phyloP scores from a whole-genome alignment of 2,329 filamentous ascomycete species.

The Macrophomina pseudophaseolina region DNA sequence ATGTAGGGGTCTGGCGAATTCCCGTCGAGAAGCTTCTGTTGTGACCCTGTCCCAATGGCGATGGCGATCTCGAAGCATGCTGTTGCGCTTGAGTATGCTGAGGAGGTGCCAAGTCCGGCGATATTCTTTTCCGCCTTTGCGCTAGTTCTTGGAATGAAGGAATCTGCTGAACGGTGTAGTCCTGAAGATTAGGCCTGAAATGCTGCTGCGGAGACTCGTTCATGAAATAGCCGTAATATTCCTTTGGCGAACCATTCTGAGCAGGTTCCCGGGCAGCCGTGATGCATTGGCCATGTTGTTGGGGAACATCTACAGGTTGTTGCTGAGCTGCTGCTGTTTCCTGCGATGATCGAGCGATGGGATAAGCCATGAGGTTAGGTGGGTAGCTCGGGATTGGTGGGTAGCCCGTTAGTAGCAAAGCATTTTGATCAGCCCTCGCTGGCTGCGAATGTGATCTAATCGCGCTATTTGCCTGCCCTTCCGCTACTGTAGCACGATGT shows the following conservation, averaged over 20 bases:
- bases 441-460: slow-evolving; percentile 57
- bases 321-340: slow-evolving; percentile 31
- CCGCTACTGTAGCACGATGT: slow-evolving; percentile 52
- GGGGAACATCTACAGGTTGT: slow-evolving; percentile 21
- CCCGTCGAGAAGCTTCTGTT: slow-evolving; percentile 47
- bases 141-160: slow-evolving; percentile 48
- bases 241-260: slow-evolving; percentile 50
- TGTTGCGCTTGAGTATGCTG: slow-evolving; percentile 1
- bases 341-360: slow-evolving; percentile 41
- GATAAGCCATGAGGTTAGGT: slow-evolving; percentile 38
- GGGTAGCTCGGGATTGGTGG: slow-evolving; percentile 43
- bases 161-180: slow-evolving; percentile 42
- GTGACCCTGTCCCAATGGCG: slow-evolving; percentile 49
- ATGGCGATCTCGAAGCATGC: slow-evolving; percentile 51
- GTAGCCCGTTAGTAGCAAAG: slow-evolving; percentile 48
- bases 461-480: slow-evolving; percentile 45
- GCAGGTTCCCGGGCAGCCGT: slow-evolving; percentile 30
- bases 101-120: slow-evolving; percentile 40
- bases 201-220: slow-evolving; percentile 48
- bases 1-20: slow-evolving; percentile 15
- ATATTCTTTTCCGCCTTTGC: slow-evolving; percentile 48
- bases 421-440: slow-evolving; percentile 49
- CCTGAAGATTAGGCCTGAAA: slow-evolving; percentile 36
- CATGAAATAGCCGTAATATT: slow-evolving; percentile 57
- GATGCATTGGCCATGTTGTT: slow-evolving; percentile 23